Base-by-base conservation (phyloP, 352 stramenopile genomes). In the Phytophthora crassamura region DNA sequence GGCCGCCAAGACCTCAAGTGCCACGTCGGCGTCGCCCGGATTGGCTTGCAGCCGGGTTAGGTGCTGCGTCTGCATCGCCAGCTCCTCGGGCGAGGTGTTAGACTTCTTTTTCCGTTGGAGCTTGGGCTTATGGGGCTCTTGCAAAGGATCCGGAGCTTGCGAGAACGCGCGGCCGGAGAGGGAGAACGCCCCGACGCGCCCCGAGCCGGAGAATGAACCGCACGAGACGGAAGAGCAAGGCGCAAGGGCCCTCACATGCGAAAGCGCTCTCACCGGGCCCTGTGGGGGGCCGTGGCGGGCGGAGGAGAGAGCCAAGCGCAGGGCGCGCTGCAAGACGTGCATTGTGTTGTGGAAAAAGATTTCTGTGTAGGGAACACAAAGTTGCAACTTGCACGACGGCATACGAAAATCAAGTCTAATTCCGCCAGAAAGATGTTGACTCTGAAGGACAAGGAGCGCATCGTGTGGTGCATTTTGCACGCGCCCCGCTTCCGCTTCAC, bases 1-100 rank as follows among this genome's bases (percentile, higher is more conserved):
- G 39, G 61, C 63, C 6, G 69, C 47, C 18, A 86, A 69, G 20
- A 87, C 68, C 20, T 83, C 72, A 20, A 83, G 30, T 18, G 80
- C 80, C n/a, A 73, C n/a, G 20, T 65, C 38, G 32, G 9, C 32
- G 11, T 62, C 18, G 11, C 12, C 42, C 33, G 32, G 41, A 39
- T 16, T 22, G 4, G 54, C 54, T 11, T 25, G 14, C 34, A 62
- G 34, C 10, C 15, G 38, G 8, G 36, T 36, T 7, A 58, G 36
- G 30, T 39, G 20, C 7, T 57, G 25, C 1, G 9, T 50, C 35
- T 43, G 45, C 35, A 28, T 55, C 30, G 28, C 25, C 16, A 9
- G n/a, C 2, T 64, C 56, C 35, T 39, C 11, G 7, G 5, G 4
- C 7, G 34, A 47, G 1, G 10, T 2, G 16, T 52, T 59, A 10